Base-by-base conservation (phyloP, 2,329 filamentous ascomycete genomes). In the Diaporthe sp. region DNA sequence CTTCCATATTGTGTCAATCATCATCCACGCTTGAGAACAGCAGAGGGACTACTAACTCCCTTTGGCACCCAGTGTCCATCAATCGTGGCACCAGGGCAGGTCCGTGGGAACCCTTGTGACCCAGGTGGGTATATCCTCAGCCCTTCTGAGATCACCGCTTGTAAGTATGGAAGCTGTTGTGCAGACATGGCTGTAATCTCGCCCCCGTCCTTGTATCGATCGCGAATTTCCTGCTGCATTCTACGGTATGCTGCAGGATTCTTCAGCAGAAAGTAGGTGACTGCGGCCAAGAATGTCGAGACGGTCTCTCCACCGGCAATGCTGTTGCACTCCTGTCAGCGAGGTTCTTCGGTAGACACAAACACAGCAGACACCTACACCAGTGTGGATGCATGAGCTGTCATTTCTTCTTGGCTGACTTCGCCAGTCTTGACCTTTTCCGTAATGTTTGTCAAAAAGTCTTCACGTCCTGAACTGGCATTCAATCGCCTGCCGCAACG, bases 371-470 rank as follows among this genome's bases (percentile, higher is more conserved):
- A 20, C 13, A 58, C 68, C 8, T 49, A 71, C 79, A 81, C 77
- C 13, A 81, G 73, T 22, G 77, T 76, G 17, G 79, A 80, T 47
- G 75, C 75, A 72, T 83, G 77, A 31, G 81, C 80, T 2, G 79
- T 78, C 70, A 83, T 75, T 47, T 82, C 80, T 65, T 81, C 80
- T 39, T 77, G 55, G 2, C 68, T 47, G 22, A 82, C 76, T 31
- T 79, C 78, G 25, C 79, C 78, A 5, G 57, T 55, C 68, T 80
- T 73, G 53, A 79, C 77, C 28, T 79, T 77, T 17, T 61, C 73
- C 7, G 78, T 42, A 79, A 61, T 9, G 73, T 71, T 71, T 4
- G 76, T 71, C n/a, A 82, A 31, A 58, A 82, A 80, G 51, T 81
- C 80, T 65, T 80, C 78, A 3, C 78, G 74, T 8, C 42, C 53